Conservation (phyloP, 2,329 filamentous ascomycete species). For the Capronia americana region DNA sequence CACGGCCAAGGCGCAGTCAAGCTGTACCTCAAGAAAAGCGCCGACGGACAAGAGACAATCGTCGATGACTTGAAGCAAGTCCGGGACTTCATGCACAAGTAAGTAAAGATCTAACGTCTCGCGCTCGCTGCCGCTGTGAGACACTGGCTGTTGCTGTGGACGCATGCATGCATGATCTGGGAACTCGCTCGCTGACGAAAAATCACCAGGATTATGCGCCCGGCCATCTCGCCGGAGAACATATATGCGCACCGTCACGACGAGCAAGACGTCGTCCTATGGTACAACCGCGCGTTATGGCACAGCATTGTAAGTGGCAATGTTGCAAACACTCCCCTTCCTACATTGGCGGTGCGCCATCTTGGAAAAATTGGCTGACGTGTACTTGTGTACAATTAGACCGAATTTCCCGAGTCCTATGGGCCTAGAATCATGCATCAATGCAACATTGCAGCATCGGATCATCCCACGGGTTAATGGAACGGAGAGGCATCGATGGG, state of each 20-base stretch:
- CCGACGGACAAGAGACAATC: conserved; percentile 39
- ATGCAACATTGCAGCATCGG: conserved; percentile 45
- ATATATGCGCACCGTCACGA: conserved; percentile 48
- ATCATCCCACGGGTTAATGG: conserved; percentile 31
- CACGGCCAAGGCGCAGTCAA: conserved; percentile 48
- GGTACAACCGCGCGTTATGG: conserved; percentile 51
- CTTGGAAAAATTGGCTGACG: too few relatives aligned
- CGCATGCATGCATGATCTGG: too few relatives aligned
- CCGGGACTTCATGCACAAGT: conserved; percentile 45
- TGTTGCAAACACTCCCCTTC: background rate
- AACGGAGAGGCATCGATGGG: too few relatives aligned
- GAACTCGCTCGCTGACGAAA: too few relatives aligned
- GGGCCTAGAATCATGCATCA: conserved; percentile 50
- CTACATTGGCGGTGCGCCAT: too few relatives aligned
- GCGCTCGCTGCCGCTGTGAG: too few relatives aligned
- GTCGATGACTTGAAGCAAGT: conserved; percentile 44
- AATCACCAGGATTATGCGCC: conserved; percentile 45
- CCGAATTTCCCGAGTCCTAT: conserved; percentile 49
- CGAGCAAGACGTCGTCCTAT: conserved; percentile 49
- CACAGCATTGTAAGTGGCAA: conserved; percentile 46
- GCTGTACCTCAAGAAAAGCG: conserved; percentile 44
- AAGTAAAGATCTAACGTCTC: conserved; percentile 12
- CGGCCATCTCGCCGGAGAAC: conserved; percentile 44
- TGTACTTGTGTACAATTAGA: background rate
- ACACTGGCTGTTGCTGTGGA: too few relatives aligned